Evolutionary conservation across 768 basidiomycete species (phyloP).

Genomic region (Boletales sp.): DNA sequence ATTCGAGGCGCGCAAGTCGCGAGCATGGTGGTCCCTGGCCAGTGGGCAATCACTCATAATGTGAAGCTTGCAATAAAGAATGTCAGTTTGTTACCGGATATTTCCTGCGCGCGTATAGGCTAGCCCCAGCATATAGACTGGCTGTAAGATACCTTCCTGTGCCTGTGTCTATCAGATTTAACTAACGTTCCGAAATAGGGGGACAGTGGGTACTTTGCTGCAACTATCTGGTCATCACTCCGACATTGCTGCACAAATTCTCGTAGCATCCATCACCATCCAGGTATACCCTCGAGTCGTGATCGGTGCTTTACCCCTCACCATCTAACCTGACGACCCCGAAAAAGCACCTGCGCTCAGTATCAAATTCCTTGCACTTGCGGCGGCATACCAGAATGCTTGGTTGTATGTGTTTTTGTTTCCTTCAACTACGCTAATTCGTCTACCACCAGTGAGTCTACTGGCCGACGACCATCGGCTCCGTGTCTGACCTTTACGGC

Average conservation of each 20-base stretch:
- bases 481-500: too few species aligned
- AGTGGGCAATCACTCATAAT: too few species aligned
- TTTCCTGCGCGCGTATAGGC: not conserved
- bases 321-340: conserved; percentile 5
- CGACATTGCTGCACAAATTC: not conserved
- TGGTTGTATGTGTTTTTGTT: too few species aligned
- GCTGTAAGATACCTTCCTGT: conserved; percentile 22
- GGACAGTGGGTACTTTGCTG: conserved; percentile 32
- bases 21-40: too few species aligned
- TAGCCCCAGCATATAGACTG: conserved; percentile 42
- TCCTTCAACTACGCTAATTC: too few species aligned
- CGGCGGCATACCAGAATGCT: too few species aligned
- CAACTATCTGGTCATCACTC: too few species aligned
- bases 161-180: not conserved
- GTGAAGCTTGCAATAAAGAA: too few species aligned
- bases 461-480: too few species aligned
- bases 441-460: too few species aligned
- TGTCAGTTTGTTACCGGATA: too few species aligned
- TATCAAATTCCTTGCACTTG: conserved; percentile 12
- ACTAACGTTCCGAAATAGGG: conserved; percentile 25
- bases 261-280: conserved; percentile 17
- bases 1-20: too few species aligned
- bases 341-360: conserved; percentile 10
- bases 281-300: conserved; percentile 6
- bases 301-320: conserved; percentile 11